A percentile compares a stretch with the other conserved stretches of the same genome.
Conservation (phyloP, 1,284 basidiomycete genomes). For the Sporisorium scitamineum region DNA sequence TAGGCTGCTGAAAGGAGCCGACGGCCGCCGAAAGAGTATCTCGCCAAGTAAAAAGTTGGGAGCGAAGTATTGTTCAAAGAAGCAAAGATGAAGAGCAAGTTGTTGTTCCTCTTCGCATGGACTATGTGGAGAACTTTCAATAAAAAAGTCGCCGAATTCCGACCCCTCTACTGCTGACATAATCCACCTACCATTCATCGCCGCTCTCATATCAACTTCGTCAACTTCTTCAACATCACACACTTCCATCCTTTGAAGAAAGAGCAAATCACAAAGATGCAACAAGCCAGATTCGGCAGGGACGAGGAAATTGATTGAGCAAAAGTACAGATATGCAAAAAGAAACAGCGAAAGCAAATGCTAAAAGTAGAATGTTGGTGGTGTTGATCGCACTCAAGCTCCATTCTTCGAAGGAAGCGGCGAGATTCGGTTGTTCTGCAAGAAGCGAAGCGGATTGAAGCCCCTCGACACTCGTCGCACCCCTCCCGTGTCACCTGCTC, state of each 20-base stretch:
- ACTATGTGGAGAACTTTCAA: slow-evolving; percentile 15
- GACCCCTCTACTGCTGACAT: slow-evolving; percentile 13
- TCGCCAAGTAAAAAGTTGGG: too few relatives aligned
- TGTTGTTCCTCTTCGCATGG: neutral
- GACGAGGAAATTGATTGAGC: slow-evolving; percentile 11
- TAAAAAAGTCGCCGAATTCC: slow-evolving; percentile 17
- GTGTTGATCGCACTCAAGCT: too few relatives aligned
- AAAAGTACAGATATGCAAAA: slow-evolving; percentile 25
- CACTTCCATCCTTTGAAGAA: neutral
- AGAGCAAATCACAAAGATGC: slow-evolving; percentile 7
- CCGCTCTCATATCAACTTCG: neutral
- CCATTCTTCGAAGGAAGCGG: slow-evolving; percentile 37
- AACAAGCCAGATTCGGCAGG: neutral
- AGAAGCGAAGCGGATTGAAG: slow-evolving; percentile 37
- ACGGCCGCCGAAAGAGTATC: too few relatives aligned
- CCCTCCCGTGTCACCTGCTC: neutral
- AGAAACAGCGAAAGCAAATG: neutral
- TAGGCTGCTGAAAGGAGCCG: too few relatives aligned
- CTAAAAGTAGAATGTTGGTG: neutral
- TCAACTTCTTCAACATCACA: neutral
- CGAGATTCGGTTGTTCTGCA: slow-evolving; percentile 46
- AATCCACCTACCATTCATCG: slow-evolving; percentile 8
- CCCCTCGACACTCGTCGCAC: slow-evolving; percentile 20
- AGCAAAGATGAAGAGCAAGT: neutral
- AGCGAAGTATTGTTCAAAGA: neutral